Conservation (phyloP, 1,284 basidiomycete genomes). For the Cystobasidium sp. region DNA sequence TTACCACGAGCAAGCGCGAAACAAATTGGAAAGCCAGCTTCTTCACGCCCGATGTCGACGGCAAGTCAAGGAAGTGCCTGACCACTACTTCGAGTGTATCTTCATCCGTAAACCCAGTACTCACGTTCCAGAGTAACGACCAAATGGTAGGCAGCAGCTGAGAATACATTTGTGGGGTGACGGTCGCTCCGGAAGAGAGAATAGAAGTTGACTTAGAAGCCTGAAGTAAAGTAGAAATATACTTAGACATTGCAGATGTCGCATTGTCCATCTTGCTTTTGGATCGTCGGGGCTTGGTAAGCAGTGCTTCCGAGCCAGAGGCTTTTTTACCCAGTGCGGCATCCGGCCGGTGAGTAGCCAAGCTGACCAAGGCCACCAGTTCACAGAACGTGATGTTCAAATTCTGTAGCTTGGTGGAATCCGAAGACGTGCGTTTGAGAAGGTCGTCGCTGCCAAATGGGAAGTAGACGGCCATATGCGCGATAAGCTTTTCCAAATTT, state of each 20-base stretch:
- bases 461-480: slow-evolving; percentile 79
- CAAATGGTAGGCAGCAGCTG: slow-evolving; percentile 81
- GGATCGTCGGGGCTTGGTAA: neutral
- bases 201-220: slow-evolving; percentile 43
- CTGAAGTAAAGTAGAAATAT: neutral
- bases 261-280: slow-evolving; percentile 3
- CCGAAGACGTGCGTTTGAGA: slow-evolving; percentile 60
- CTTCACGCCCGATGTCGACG: slow-evolving; percentile 37
- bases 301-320: neutral
- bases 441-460: slow-evolving; percentile 65
- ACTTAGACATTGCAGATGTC: neutral
- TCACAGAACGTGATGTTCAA: slow-evolving; percentile 77
- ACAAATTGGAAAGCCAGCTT: slow-evolving; percentile 43
- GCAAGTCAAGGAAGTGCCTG: slow-evolving; percentile 16
- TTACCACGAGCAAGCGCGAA: slow-evolving; percentile 64
- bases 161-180: slow-evolving; percentile 64
- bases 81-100: slow-evolving; percentile 11
- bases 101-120: neutral
- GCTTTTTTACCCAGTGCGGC: neutral
- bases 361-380: slow-evolving; percentile 67
- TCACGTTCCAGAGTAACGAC: slow-evolving; percentile 64
- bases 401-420: slow-evolving; percentile 65
- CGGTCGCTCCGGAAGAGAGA: slow-evolving; percentile 44
- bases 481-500: slow-evolving; percentile 65
- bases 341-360: slow-evolving; percentile 58